Conservation (phyloP, 768 basidiomycete genomes). For the Lactifluus echinatus region DNA sequence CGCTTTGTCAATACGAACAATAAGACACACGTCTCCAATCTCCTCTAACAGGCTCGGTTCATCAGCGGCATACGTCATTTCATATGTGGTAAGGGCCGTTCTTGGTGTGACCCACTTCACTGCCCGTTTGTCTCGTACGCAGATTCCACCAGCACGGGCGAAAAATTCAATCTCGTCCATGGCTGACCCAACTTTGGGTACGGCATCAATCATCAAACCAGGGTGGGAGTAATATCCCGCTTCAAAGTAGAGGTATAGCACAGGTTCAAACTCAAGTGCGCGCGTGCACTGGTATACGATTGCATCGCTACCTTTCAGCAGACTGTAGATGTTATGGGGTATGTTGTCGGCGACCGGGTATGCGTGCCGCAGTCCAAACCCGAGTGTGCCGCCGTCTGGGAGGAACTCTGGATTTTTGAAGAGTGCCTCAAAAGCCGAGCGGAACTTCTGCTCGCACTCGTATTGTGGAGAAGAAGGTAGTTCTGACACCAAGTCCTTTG, state of each 20-base stretch:
- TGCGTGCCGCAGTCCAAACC: slow-evolving; percentile 32
- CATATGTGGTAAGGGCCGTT: neutral
- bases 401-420: slow-evolving; percentile 30
- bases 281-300: neutral
- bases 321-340: neutral
- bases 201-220: too few species aligned
- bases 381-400: slow-evolving; percentile 33
- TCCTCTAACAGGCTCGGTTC: neutral
- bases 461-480: neutral
- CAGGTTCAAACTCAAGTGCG: neutral
- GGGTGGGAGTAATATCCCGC: neutral
- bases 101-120: slow-evolving; percentile 4
- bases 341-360: slow-evolving; percentile 28
- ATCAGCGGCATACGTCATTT: neutral
- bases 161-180: too few species aligned
- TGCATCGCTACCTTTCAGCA: slow-evolving; percentile 7
- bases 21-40: neutral
- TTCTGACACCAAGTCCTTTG: neutral
- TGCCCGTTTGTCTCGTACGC: neutral
- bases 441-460: slow-evolving; percentile 10
- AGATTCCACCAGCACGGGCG: neutral
- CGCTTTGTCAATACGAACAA: slow-evolving; percentile 1
- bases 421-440: slow-evolving; percentile 22
- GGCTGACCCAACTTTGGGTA: too few species aligned
- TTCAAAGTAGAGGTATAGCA: neutral